These are phyloP conservation scores for Tetraselmis chui DNA, from an alignment of 139 green algal genomes.

Conservation along the genomic window DNA sequence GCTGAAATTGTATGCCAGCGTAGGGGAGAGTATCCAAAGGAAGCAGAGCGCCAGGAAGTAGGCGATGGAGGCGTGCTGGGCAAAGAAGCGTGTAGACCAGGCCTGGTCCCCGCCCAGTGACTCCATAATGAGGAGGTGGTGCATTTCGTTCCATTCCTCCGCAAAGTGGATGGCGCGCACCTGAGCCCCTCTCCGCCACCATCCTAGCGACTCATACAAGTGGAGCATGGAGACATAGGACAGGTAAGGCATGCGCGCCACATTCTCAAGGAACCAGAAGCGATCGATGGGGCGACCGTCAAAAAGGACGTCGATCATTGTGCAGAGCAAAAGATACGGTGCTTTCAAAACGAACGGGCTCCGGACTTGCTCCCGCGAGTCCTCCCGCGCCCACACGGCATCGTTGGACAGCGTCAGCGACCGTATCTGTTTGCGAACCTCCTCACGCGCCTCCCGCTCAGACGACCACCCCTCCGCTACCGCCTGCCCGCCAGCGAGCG, in stretches of 20 bases:
- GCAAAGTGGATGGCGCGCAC: slow-evolving; percentile 76
- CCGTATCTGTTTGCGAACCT: neutral
- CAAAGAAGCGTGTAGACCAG: slow-evolving; percentile 89
- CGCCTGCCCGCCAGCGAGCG: no score
- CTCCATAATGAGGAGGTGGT: slow-evolving; percentile 90
- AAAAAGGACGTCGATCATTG: slow-evolving; percentile 35
- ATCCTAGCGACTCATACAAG: slow-evolving; percentile 84
- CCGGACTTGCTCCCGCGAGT: neutral
- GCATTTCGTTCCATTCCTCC: slow-evolving; percentile 93
- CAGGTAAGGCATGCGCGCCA: slow-evolving; percentile 96
- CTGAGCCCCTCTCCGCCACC: slow-evolving; percentile 62
- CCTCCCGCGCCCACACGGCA: neutral
- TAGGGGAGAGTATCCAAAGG: slow-evolving; percentile 56
- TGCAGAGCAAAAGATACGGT: neutral
- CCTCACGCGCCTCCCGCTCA: no score
- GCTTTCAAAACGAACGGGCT: neutral
- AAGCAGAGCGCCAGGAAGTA: slow-evolving; percentile 77
- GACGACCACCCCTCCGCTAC: no score
- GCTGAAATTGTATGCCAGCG: slow-evolving; percentile 87
- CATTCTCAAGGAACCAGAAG: slow-evolving; percentile 88
- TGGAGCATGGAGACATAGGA: slow-evolving; percentile 91
- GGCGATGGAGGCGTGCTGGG: slow-evolving; percentile 74
- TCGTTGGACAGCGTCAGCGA: neutral
- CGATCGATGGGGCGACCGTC: slow-evolving; percentile 33
- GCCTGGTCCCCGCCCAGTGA: slow-evolving; percentile 81